A percentile compares a stretch with the other conserved stretches of the same genome.
Evolutionary conservation across 2,329 filamentous ascomycete genomes (phyloP).

Genomic region (Xylariaceae sp.): DNA sequence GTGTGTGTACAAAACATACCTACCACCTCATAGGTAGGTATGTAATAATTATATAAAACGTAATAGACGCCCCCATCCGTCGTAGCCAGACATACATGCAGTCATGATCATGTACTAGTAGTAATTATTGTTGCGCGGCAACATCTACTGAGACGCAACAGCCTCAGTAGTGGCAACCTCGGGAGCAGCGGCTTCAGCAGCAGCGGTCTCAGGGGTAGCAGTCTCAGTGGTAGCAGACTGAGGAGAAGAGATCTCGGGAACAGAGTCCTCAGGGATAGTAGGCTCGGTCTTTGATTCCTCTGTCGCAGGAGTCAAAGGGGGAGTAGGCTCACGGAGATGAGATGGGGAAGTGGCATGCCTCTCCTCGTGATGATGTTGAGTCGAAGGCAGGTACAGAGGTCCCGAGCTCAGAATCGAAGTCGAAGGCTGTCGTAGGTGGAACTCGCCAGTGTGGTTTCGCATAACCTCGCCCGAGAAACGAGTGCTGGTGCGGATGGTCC

Average conservation of each 20-base stretch:
- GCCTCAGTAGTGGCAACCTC: slow-evolving; percentile 11
- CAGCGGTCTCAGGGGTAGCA: no score
- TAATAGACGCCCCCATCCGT: background rate
- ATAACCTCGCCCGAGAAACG: slow-evolving; percentile 17
- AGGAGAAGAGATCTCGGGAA: no score
- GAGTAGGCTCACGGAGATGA: slow-evolving; percentile 16
- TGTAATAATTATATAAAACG: background rate
- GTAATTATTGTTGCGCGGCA: background rate
- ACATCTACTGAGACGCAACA: slow-evolving; percentile 1
- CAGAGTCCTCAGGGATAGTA: background rate
- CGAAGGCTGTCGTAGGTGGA: slow-evolving; percentile 18
- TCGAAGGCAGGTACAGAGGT: slow-evolving; percentile 16
- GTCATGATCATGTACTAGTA: background rate
- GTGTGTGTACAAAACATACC: background rate
- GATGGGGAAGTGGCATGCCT: background rate
- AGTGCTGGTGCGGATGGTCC: slow-evolving; percentile 10
- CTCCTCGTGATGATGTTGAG: slow-evolving; percentile 9
- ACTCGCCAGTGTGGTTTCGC: slow-evolving; percentile 14
- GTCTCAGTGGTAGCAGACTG: no score
- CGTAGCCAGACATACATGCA: background rate
- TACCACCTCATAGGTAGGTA: background rate
- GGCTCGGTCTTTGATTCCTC: slow-evolving; percentile 1
- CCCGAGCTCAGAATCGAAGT: slow-evolving; percentile 13
- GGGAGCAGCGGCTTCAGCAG: no score
- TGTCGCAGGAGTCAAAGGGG: slow-evolving; percentile 14